Evolutionary conservation across 345 rosid species (phyloP), one percentile per base, ranked within the genome.

Genomic region (Cardamine chenopodiifolia): DNA sequence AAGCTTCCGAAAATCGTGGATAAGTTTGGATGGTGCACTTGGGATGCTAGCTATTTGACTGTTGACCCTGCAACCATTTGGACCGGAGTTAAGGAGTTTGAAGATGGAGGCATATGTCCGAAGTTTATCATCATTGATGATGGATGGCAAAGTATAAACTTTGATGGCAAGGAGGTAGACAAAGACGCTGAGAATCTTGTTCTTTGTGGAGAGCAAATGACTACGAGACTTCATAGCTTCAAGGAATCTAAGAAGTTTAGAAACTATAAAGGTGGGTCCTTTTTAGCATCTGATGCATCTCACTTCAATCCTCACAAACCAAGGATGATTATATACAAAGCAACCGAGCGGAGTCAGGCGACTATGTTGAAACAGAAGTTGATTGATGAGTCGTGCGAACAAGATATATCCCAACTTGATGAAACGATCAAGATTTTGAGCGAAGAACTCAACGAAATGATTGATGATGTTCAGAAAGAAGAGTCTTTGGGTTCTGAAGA

Each of bases 11-110:
- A 82, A 5, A 70, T 91, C 23, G 73, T 82, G 8, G 84, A 91
- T 61, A 91, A 91, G 82, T 93, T 93, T 34, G 98, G 98, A 25
- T 91, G 97, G 97, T 93, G 98, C 79, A 93, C 98, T 45, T 93
- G 97, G 98, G 97, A 93, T 77, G 92, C 97, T 6, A 87, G 90
- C 61, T 93, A 89, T 80, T 83, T 93, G 19, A 88, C 92, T 0
- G 96, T 93, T 12, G 91, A 91, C 63, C 98, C 98, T 0, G 80
- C 82, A 9, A 90, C 91, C 4, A 73, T 86, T 15, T 91, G 97
- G 92, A 84, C 80, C 17, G 97, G 97, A 8, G 85, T 91, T 61
- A 84, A 87, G 39, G 94, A 93, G 26, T 87, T 89, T 49, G 62
- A 58, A 2, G 86, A 87, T 3, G 94, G 86, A 1, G 98, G 98